A percentile compares a stretch with the other conserved stretches of the same genome.
Conservation (phyloP, 2,329 filamentous ascomycete genomes). For the Cytospora leucostoma region DNA sequence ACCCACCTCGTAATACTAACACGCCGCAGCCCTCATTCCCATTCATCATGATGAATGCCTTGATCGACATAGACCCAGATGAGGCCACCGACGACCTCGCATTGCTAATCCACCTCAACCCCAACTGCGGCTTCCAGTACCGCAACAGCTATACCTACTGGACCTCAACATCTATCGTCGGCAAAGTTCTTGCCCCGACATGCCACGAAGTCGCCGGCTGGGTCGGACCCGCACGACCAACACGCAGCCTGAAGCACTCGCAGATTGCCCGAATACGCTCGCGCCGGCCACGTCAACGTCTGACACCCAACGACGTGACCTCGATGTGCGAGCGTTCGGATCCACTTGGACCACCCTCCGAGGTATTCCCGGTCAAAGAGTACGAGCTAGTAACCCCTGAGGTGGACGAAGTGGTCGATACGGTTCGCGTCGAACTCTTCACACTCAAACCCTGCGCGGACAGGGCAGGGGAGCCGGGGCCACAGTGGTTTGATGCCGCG, state of each 20-base stretch:
- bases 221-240: slow-evolving; percentile 72
- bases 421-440: slow-evolving; percentile 69
- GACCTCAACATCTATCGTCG: slow-evolving; percentile 70
- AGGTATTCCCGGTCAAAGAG: slow-evolving; percentile 65
- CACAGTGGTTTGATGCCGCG: slow-evolving; percentile 59
- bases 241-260: slow-evolving; percentile 64
- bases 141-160: slow-evolving; percentile 75
- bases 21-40: slow-evolving; percentile 58
- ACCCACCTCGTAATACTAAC: not conserved
- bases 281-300: slow-evolving; percentile 55
- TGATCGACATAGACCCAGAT: slow-evolving; percentile 74
- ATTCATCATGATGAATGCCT: slow-evolving; percentile 76
- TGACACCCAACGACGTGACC: slow-evolving; percentile 61
- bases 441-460: slow-evolving; percentile 53
- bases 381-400: slow-evolving; percentile 64
- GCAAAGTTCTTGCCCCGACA: slow-evolving; percentile 73
- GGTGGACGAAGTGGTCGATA: slow-evolving; percentile 59
- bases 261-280: slow-evolving; percentile 71
- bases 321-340: slow-evolving; percentile 69
- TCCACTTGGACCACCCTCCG: slow-evolving; percentile 64
- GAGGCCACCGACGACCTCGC: slow-evolving; percentile 65
- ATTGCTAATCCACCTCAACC: slow-evolving; percentile 67
- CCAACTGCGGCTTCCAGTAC: slow-evolving; percentile 74
- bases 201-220: slow-evolving; percentile 72
- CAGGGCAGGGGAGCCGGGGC: slow-evolving; percentile 31